Evolutionary conservation across 305 asterid species (phyloP).

Genomic region (Salvia sclarea): DNA sequence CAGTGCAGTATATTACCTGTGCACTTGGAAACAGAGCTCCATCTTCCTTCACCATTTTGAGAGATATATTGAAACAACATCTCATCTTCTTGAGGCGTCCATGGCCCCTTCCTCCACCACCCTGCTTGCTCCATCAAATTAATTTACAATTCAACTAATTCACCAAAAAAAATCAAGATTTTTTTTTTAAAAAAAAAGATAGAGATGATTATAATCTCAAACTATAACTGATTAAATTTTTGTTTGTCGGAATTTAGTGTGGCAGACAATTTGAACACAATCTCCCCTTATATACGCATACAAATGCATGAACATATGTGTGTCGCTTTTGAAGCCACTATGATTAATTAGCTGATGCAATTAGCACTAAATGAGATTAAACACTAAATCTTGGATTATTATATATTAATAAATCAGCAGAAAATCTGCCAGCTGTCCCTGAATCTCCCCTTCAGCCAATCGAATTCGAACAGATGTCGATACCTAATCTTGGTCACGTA

Average conservation of each 20-base stretch:
- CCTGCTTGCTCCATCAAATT: slow-evolving; percentile 27
- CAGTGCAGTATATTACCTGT: slow-evolving; percentile 59
- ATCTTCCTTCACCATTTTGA: slow-evolving; percentile 77
- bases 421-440: slow-evolving; percentile 46
- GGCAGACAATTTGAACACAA: slow-evolving; percentile 33
- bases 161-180: too few species aligned
- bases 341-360: slow-evolving; percentile 32
- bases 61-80: slow-evolving; percentile 55
- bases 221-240: too few species aligned
- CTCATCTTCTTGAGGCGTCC: slow-evolving; percentile 81
- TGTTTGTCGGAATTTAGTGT: slow-evolving; percentile 35
- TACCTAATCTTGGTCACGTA: slow-evolving; percentile 25
- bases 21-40: slow-evolving; percentile 69
- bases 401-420: slow-evolving; percentile 31
- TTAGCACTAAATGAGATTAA: slow-evolving; percentile 25
- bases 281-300: slow-evolving; percentile 32
- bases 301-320: neutral
- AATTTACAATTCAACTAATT: too few species aligned
- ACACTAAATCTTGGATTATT: slow-evolving; percentile 26
- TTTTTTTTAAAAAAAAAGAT: too few species aligned
- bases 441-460: neutral
- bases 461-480: slow-evolving; percentile 39
- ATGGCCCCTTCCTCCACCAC: slow-evolving; percentile 80
- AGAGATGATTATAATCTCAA: too few species aligned
- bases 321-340: slow-evolving; percentile 34